A percentile compares a stretch with the other conserved stretches of the same genome.
These are phyloP conservation scores for Yarrowia hollandica DNA, from an alignment of 805 yeast species.

Conservation along the genomic window DNA sequence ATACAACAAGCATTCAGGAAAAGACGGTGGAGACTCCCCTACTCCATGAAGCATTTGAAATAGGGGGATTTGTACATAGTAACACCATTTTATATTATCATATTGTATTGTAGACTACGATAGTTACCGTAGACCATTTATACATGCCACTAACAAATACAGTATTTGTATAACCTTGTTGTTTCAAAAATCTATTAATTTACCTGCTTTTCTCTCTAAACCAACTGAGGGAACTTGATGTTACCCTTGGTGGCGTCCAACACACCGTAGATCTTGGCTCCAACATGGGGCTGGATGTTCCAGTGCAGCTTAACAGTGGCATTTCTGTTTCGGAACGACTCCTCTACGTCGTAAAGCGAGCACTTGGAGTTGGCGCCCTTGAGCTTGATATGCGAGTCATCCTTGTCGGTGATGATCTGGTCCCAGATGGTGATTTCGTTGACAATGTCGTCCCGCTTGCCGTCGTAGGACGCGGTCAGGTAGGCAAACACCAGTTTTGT, in stretches of 20 bases:
- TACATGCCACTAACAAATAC: too few species aligned
- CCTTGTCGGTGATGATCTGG: conserved; percentile 60
- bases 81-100: neutral
- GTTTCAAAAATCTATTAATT: conserved; percentile 1
- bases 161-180: too few species aligned
- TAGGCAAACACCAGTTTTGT: conserved; percentile 95
- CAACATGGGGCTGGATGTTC: conserved; percentile 91
- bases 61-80: neutral
- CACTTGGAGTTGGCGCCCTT: conserved; percentile 65
- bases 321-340: conserved; percentile 53
- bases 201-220: neutral
- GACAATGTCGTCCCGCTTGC: conserved; percentile 39
- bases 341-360: conserved; percentile 81
- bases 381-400: conserved; percentile 59
- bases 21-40: conserved; percentile 13
- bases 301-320: conserved; percentile 75
- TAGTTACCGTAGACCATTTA: too few species aligned
- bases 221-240: conserved; percentile 22
- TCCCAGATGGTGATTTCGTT: conserved; percentile 91
- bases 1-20: neutral
- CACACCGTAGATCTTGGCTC: conserved; percentile 68
- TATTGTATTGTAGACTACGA: too few species aligned
- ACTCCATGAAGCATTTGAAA: neutral
- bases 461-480: conserved; percentile 81
- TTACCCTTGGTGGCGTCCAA: conserved; percentile 18